Evolutionary conservation across 257 asterid genomes (phyloP).

Genomic region (Gentiana macrophylla): DNA sequence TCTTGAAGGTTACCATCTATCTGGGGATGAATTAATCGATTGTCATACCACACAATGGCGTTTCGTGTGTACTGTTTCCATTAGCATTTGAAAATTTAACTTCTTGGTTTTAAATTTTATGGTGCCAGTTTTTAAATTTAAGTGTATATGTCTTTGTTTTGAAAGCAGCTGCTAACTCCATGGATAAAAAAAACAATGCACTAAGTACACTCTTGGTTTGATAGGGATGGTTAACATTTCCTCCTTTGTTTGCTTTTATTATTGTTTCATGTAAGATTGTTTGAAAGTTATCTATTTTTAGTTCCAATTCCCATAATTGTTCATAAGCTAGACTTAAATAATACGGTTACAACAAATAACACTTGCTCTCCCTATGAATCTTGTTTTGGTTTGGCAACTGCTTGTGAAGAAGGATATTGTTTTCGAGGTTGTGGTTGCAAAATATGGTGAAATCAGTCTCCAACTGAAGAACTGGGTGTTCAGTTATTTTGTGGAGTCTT

Average conservation of each 20-base stretch:
- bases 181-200: background rate
- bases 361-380: too few species aligned
- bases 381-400: too few species aligned
- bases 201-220: background rate
- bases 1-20: slow-evolving; percentile 23
- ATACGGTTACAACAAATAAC: too few species aligned
- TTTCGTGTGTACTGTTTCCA: slow-evolving; percentile 35
- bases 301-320: too few species aligned
- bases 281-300: background rate
- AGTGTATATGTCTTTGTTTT: slow-evolving; percentile 16
- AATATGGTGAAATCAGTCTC: too few species aligned
- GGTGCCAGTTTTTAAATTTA: slow-evolving; percentile 26
- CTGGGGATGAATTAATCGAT: slow-evolving; percentile 27
- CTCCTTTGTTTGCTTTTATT: too few species aligned
- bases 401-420: too few species aligned
- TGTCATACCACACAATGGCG: slow-evolving; percentile 17
- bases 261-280: background rate
- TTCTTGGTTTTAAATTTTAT: slow-evolving; percentile 19
- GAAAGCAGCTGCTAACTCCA: background rate
- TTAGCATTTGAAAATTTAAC: slow-evolving; percentile 28
- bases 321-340: too few species aligned
- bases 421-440: too few species aligned
- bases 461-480: too few species aligned
- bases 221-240: background rate
- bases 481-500: too few species aligned